These are phyloP conservation scores for Kwoniella newhampshirensis DNA, from an alignment of 768 basidiomycete species.

Conservation along the genomic window DNA sequence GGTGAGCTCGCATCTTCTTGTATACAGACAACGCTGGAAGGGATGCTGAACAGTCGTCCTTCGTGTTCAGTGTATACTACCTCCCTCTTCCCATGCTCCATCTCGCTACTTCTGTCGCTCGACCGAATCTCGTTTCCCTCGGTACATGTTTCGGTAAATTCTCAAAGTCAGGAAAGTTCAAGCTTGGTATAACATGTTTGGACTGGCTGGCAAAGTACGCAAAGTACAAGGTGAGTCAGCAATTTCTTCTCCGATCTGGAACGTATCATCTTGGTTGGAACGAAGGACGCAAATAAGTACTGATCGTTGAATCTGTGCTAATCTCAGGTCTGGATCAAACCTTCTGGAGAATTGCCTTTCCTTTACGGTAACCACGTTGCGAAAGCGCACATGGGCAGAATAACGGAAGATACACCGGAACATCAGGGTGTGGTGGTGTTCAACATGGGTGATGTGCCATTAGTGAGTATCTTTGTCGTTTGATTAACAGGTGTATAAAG, in stretches of 20 bases:
- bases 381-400: slow-evolving; percentile 97
- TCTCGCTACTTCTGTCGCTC: slow-evolving; percentile 83
- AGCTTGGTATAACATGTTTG: slow-evolving; percentile 88
- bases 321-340: slow-evolving; percentile 92
- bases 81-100: slow-evolving; percentile 94
- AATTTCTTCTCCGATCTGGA: too few relatives aligned
- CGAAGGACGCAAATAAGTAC: too few relatives aligned
- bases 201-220: slow-evolving; percentile 95
- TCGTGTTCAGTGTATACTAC: slow-evolving; percentile 70
- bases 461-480: slow-evolving; percentile 60
- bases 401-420: slow-evolving; percentile 98
- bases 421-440: slow-evolving; percentile 97
- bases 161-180: slow-evolving; percentile 95
- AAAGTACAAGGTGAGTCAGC: slow-evolving; percentile 79
- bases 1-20: slow-evolving; percentile 50
- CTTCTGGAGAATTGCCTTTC: slow-evolving; percentile 99
- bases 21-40: too few relatives aligned
- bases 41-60: not conserved
- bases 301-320: too few relatives aligned
- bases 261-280: too few relatives aligned
- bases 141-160: slow-evolving; percentile 99
- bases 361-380: slow-evolving; percentile 97
- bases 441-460: slow-evolving; percentile 90
- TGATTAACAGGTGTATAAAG: not conserved
- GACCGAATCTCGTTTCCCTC: slow-evolving; percentile 84